Conservation (phyloP, 768 basidiomycete genomes). For the Kwoniella dendrophila region DNA sequence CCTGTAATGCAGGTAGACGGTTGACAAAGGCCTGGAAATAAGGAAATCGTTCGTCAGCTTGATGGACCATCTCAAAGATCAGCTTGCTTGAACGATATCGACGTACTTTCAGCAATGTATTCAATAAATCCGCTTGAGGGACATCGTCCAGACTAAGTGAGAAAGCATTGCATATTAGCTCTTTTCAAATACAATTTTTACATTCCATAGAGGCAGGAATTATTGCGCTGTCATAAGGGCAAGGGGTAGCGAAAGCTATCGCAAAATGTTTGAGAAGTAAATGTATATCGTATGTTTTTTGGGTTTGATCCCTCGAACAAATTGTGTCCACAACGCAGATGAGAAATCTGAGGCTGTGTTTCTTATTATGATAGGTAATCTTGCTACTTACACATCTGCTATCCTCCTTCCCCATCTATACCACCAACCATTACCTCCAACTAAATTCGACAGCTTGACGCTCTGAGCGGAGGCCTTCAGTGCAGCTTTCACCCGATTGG, state of each 20-base stretch:
- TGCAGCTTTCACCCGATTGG: constrained; percentile 75
- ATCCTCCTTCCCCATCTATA: constrained; percentile 88
- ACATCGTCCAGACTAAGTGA: constrained; percentile 69
- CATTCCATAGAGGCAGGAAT: too few relatives aligned
- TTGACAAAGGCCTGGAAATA: constrained; percentile 44
- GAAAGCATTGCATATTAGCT: not conserved
- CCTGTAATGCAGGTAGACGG: constrained; percentile 53
- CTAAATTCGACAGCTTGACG: constrained; percentile 77
- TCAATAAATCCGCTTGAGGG: constrained; percentile 71
- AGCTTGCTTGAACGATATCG: not conserved
- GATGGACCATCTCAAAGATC: not conserved
- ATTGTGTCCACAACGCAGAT: not conserved
- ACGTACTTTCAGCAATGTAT: constrained; percentile 68
- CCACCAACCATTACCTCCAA: constrained; percentile 86
- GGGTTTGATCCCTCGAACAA: too few relatives aligned
- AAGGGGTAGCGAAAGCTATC: too few relatives aligned
- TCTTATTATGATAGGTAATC: too few relatives aligned
- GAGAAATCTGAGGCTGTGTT: too few relatives aligned
- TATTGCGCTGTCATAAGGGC: too few relatives aligned
- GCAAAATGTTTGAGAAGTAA: too few relatives aligned
- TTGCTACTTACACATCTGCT: constrained; percentile 69
- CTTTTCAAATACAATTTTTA: not conserved
- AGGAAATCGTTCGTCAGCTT: not conserved
- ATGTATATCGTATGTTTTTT: too few relatives aligned
- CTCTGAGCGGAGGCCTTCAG: constrained; percentile 84